Conservation (phyloP, 140 eudicot genomes). For the Erigeron philadelphicus region DNA sequence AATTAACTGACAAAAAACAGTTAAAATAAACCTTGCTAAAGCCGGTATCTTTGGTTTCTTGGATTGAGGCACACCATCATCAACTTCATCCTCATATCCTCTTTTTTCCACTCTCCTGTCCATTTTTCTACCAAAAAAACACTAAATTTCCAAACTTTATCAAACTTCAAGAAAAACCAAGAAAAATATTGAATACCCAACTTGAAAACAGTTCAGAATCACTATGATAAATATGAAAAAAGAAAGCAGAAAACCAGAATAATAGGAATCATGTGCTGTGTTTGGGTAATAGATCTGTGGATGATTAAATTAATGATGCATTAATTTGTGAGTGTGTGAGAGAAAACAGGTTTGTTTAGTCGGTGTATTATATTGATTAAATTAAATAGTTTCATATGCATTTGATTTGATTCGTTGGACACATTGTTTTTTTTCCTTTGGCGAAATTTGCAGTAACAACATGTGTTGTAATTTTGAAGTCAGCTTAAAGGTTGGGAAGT, state of each 20-base stretch:
- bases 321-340: slow-evolving; percentile 15
- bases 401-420: slow-evolving; percentile 39
- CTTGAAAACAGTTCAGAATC: slow-evolving; percentile 19
- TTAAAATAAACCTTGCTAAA: slow-evolving; percentile 34
- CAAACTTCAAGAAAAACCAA: slow-evolving; percentile 1
- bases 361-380: slow-evolving; percentile 22
- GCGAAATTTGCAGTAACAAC: no score
- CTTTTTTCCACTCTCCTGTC: slow-evolving; percentile 47
- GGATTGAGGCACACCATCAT: slow-evolving; percentile 31
- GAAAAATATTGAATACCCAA: slow-evolving; percentile 26
- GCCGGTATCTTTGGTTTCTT: slow-evolving; percentile 52
- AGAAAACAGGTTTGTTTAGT: slow-evolving; percentile 33
- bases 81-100: slow-evolving; percentile 34
- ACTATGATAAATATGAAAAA: slow-evolving; percentile 5
- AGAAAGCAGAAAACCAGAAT: slow-evolving; percentile 6
- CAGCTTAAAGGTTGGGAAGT: slow-evolving; percentile 16
- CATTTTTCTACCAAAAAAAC: slow-evolving; percentile 25
- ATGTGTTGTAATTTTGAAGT: slow-evolving; percentile 2
- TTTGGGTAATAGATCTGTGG: slow-evolving; percentile 33
- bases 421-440: background rate
- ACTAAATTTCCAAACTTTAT: slow-evolving; percentile 18
- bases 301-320: slow-evolving; percentile 29
- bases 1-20: background rate
- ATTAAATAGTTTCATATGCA: background rate
- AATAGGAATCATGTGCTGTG: slow-evolving; percentile 29